Percentiles rank a stretch among this genome's conserved stretches.
These are phyloP conservation scores for Podaxis sp. DNA, from an alignment of 768 basidiomycete genomes.

Conservation along the genomic window DNA sequence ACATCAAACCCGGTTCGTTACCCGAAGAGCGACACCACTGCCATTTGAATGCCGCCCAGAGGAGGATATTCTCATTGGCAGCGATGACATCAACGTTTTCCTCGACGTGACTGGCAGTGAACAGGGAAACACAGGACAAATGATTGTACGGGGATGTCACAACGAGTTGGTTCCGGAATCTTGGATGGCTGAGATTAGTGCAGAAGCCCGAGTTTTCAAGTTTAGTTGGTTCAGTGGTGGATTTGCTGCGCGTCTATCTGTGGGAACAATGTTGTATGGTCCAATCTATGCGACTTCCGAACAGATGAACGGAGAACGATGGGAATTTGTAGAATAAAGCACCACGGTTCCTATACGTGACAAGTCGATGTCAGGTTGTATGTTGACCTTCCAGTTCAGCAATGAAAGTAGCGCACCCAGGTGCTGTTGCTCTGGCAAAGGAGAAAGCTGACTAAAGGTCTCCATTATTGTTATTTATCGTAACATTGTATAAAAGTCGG, in stretches of 20 bases:
- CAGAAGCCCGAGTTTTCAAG: neutral
- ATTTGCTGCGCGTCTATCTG: neutral
- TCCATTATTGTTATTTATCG: no score
- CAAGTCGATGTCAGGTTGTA: no score
- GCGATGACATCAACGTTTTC: neutral
- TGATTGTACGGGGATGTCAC: neutral
- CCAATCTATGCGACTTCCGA: neutral
- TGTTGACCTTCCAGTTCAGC: no score
- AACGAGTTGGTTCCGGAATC: neutral
- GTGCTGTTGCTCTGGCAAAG: no score
- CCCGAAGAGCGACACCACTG: neutral
- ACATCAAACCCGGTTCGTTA: neutral
- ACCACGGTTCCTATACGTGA: no score
- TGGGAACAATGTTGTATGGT: neutral
- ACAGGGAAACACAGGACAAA: neutral
- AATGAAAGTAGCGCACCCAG: no score
- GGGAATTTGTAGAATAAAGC: neutral
- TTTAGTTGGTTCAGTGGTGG: neutral
- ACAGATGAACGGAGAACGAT: neutral
- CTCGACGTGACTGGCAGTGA: neutral
- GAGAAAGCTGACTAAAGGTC: no score
- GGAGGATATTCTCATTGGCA: neutral
- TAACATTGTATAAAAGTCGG: no score
- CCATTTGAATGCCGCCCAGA: neutral
- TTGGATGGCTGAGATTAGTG: neutral